phyloP scores from a whole-genome alignment of 2,329 filamentous ascomycete genomes.

The Microsporum ferrugineum region DNA sequence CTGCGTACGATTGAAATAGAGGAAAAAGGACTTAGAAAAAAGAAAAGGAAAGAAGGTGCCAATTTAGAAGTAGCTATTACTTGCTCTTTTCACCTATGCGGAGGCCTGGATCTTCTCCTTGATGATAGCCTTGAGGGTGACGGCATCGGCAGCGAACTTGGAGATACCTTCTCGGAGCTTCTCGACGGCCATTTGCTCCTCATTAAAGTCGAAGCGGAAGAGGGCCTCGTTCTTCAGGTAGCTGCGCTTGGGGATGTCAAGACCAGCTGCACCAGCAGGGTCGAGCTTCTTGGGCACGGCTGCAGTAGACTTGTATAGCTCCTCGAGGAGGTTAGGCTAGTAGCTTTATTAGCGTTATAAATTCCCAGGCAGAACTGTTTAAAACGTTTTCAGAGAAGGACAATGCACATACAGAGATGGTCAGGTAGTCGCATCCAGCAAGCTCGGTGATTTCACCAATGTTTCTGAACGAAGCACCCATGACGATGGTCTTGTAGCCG shows the following conservation, averaged over 20 bases:
- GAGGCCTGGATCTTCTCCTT: slow-evolving; percentile 62
- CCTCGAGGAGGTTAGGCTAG: slow-evolving; percentile 83
- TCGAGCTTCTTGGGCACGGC: slow-evolving; percentile 88
- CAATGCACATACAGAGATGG: slow-evolving; percentile 64
- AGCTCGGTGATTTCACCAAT: slow-evolving; percentile 94
- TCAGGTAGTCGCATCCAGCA: slow-evolving; percentile 96
- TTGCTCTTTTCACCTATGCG: neutral
- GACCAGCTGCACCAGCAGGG: slow-evolving; percentile 49
- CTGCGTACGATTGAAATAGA: neutral
- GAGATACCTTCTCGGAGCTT: slow-evolving; percentile 99
- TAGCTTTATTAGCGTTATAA: neutral
- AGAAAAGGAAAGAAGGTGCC: neutral
- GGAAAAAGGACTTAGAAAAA: neutral
- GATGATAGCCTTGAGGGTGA: slow-evolving; percentile 86
- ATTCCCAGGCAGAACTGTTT: neutral
- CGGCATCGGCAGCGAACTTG: slow-evolving; percentile 94
- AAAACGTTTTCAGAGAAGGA: neutral
- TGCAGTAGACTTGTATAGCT: slow-evolving; percentile 74
- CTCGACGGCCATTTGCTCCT: slow-evolving; percentile 98
- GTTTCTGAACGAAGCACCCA: slow-evolving; percentile 98
- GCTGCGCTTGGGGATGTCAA: slow-evolving; percentile 74
- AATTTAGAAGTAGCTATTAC: neutral
- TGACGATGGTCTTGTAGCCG: slow-evolving; percentile 98
- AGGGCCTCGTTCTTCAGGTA: slow-evolving; percentile 81
- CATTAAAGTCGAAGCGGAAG: slow-evolving; percentile 99